Conservation (phyloP, 1,139 yeast genomes). For the Geotrichum cucujoidarum region DNA sequence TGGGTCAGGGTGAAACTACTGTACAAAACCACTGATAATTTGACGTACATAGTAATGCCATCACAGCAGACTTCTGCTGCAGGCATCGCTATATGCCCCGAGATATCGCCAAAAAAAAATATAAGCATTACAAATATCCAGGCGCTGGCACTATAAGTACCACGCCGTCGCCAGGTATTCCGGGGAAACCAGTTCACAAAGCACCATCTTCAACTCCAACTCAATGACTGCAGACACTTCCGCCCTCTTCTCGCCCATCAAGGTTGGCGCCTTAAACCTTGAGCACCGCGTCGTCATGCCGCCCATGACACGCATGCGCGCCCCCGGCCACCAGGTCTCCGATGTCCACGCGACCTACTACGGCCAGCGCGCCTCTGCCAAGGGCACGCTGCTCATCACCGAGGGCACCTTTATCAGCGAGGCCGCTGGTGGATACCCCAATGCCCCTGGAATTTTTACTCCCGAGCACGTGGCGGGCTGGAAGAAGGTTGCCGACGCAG, state of each 20-base stretch:
- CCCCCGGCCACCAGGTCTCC: constrained; percentile 36
- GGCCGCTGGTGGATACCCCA: constrained; percentile 40
- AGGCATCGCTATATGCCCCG: too few relatives aligned
- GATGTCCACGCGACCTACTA: constrained; percentile 49
- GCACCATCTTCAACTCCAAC: too few relatives aligned
- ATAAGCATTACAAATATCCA: too few relatives aligned
- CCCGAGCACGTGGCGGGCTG: constrained; percentile 48
- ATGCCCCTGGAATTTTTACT: constrained; percentile 53
- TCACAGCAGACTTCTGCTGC: too few relatives aligned
- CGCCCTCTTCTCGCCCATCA: constrained; percentile 27
- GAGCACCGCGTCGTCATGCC: constrained; percentile 44
- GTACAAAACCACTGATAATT: too few relatives aligned
- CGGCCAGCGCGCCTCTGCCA: constrained; percentile 45
- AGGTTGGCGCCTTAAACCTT: constrained; percentile 27
- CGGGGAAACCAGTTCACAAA: too few relatives aligned
- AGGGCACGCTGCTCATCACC: constrained; percentile 46
- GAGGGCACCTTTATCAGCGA: constrained; percentile 42
- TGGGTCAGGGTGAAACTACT: too few relatives aligned
- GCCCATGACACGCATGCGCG: constrained; percentile 49
- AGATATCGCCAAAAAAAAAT: too few relatives aligned
- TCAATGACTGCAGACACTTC: too few relatives aligned
- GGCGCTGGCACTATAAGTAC: too few relatives aligned
- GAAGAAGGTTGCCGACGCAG: constrained; percentile 47
- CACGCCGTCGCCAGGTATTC: too few relatives aligned
- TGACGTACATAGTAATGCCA: too few relatives aligned